Percentiles rank a stretch among this genome's conserved stretches.
phyloP scores from a whole-genome alignment of 345 rosid genomes.

The Barbarea vulgaris region DNA sequence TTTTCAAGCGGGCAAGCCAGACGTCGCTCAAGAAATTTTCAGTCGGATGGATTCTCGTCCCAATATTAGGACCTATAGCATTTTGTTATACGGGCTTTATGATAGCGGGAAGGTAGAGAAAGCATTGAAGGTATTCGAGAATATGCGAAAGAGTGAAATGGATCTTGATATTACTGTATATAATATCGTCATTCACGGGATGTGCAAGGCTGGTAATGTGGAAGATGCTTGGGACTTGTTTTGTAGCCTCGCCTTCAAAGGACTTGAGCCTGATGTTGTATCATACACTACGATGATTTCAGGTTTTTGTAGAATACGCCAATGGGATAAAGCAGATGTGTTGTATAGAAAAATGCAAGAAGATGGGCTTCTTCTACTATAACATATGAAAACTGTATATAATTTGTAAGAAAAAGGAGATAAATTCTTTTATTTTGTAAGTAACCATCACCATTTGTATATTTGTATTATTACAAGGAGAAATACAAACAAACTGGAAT shows the following conservation, averaged over 20 bases:
- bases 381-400: slow-evolving; percentile 12
- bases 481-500: slow-evolving; percentile 2
- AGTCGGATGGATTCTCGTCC: slow-evolving; percentile 37
- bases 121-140: slow-evolving; percentile 35
- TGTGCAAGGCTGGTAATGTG: slow-evolving; percentile 42
- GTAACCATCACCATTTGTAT: slow-evolving; percentile 29
- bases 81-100: slow-evolving; percentile 42
- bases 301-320: slow-evolving; percentile 38
- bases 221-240: slow-evolving; percentile 43
- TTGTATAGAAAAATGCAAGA: slow-evolving; percentile 41
- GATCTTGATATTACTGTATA: slow-evolving; percentile 27
- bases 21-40: slow-evolving; percentile 33
- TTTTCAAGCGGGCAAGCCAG: slow-evolving; percentile 33
- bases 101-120: slow-evolving; percentile 34
- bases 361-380: slow-evolving; percentile 20
- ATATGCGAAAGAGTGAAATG: slow-evolving; percentile 28
- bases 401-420: background rate
- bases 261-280: slow-evolving; percentile 36
- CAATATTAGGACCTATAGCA: slow-evolving; percentile 28
- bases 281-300: slow-evolving; percentile 41
- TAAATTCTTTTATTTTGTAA: slow-evolving; percentile 16
- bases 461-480: slow-evolving; percentile 29
- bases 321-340: slow-evolving; percentile 34
- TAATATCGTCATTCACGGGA: slow-evolving; percentile 42
- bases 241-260: background rate